Evolutionary conservation across 1,284 basidiomycete species (phyloP), one percentile per base, ranked within the genome.

Genomic region (Caloboletus firmus): DNA sequence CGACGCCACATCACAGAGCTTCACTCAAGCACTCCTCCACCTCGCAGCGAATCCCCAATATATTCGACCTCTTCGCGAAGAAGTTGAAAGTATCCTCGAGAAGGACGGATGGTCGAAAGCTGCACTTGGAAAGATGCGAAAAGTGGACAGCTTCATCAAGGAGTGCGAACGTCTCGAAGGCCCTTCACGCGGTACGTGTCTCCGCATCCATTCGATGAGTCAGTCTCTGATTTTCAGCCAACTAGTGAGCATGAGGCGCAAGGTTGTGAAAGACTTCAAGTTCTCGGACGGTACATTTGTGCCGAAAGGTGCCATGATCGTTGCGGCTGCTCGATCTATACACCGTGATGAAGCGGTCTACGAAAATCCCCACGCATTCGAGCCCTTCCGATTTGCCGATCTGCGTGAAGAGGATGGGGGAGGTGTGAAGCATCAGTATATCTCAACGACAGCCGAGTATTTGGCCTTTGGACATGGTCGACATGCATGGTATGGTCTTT

Each of bases 141-240:
- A 73, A 57, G 41, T 78, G 4, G 79, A 82, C 58, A 81, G 79
- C 58, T 78, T 81, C 59, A 22, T 81, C 30, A 71, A 67, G 37
- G 79, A 81, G 57, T 66, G 68, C 0, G 69, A 72, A 52, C 70
- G 79, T 4, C 26, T 72, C 11, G 63, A 70, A 30, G 68, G 71
- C 0, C 22, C 72, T 7, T 52, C 51, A 22, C 17, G 52, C 13
- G 5, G 74, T 74, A 60, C 34, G 67, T 60, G 13, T 40, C 9
- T 32, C 32, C 1, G 9, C 22, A 35, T 49, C 26, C 43, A 28
- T 31, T 8, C 13, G 10, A 13, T n/a, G 30, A 0, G 4, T 39
- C 50, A 15, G 10, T n/a, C n/a, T n/a, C 9, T 20, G 2, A 13
- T 2, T 17, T 15, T 18, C 4, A 12, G 2, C 12, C 20, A 11